Evolutionary conservation across 1,284 basidiomycete genomes (phyloP), one percentile per base, ranked within the genome.

Genomic region (Microbotryum saponariae): DNA sequence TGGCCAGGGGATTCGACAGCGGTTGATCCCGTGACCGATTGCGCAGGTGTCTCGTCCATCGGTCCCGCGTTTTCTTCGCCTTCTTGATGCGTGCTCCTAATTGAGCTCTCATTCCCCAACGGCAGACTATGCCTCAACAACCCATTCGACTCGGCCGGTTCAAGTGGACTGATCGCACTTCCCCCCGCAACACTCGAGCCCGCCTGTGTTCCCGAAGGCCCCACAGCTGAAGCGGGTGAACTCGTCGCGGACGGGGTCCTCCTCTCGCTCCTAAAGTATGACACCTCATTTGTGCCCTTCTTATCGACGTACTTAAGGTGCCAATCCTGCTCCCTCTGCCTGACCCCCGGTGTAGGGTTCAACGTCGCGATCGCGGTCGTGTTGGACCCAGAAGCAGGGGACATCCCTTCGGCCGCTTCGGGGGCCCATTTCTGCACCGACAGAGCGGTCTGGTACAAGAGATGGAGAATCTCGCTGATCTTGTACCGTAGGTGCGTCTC

Each of bases 381-480:
- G 2, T 65, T 65, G 45, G 37, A 47, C 3, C 37, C 37, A n/a
- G 65, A 58, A 0, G 65, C 65, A 0, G 67, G 67, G 10, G 65
- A 67, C 33, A 62, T 23, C 23, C 67, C 67, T 37, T 66, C 63
- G 44, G 64, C 65, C 14, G 65, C 60, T 21, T 69, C 67, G 1
- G 67, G 63, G 12, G 76, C 53, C 62, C 70, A 68, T 7, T 66
- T 65, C 9, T 66, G 62, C 18, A 70, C 68, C 4, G 66, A 63
- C 54, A 61, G 60, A 29, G 90, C 90, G 37, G 91, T 86, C 78
- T 96, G 91, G 76, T 91, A 94, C 27, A 97, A 80, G 23, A 97
- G 80, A 27, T 87, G 83, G 71, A 96, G 93, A 63, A 94, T 91
- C 76, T 92, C 91, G 27, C 88, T 86, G 1, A 91, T 94, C 85